Evolutionary conservation across 495 filamentous ascomycete species (phyloP).

Genomic region (Geoglossum glabrum): DNA sequence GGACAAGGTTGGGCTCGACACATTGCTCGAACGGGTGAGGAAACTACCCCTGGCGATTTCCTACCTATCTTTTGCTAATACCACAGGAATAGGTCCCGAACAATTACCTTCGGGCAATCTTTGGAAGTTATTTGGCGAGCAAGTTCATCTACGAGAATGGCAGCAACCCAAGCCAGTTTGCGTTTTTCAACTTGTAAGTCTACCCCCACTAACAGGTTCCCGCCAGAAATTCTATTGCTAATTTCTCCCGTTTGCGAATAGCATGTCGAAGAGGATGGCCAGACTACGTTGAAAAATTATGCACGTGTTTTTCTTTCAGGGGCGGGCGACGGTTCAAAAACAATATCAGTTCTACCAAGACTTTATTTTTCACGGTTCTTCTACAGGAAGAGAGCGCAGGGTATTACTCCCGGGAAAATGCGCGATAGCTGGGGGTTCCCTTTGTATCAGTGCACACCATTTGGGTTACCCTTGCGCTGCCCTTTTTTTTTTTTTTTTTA

Average conservation of each 20-base stretch:
- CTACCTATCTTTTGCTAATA: slow-evolving; percentile 3
- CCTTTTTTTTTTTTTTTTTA: too few species aligned
- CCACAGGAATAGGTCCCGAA: slow-evolving; percentile 47
- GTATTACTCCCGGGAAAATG: too few species aligned
- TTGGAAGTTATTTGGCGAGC: slow-evolving; percentile 84
- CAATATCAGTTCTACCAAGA: too few species aligned
- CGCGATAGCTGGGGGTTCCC: too few species aligned
- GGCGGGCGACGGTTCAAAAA: neutral
- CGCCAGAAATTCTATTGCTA: slow-evolving; percentile 16
- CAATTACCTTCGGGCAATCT: slow-evolving; percentile 82
- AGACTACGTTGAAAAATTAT: neutral
- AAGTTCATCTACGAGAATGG: slow-evolving; percentile 92
- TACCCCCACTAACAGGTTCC: neutral
- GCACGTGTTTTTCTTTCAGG: neutral
- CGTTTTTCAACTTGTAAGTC: slow-evolving; percentile 95
- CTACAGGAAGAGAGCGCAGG: too few species aligned
- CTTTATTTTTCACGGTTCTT: too few species aligned
- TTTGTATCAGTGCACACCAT: too few species aligned
- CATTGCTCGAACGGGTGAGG: slow-evolving; percentile 58
- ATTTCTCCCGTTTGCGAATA: slow-evolving; percentile 12
- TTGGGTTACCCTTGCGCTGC: too few species aligned
- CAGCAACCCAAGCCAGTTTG: slow-evolving; percentile 83
- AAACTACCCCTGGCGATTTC: neutral
- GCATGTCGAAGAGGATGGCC: neutral
- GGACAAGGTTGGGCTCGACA: slow-evolving; percentile 75